Evolutionary conservation across 345 rosid genomes (phyloP).

Genomic region (Eucalyptus curtisii): DNA sequence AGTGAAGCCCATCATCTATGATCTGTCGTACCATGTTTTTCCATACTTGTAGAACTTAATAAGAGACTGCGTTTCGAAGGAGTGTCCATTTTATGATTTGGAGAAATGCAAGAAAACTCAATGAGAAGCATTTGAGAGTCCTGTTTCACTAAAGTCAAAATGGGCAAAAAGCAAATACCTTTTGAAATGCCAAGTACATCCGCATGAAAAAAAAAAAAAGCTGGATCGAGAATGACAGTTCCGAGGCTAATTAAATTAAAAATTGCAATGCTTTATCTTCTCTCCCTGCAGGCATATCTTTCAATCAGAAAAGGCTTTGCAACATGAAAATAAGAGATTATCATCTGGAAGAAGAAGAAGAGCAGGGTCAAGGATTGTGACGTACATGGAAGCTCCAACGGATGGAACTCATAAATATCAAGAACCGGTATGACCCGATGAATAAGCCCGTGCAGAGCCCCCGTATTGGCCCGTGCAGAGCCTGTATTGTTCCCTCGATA

Average conservation of each 20-base stretch:
- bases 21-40: background rate
- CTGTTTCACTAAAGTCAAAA: background rate
- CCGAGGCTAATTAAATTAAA: background rate
- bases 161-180: background rate
- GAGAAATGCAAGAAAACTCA: background rate
- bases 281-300: background rate
- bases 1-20: background rate
- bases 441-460: conserved; percentile 17
- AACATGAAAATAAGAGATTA: background rate
- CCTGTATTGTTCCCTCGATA: conserved; percentile 14
- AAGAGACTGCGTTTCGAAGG: background rate
- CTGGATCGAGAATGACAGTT: background rate
- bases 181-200: background rate
- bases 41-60: background rate
- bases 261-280: background rate
- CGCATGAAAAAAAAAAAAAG: background rate
- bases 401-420: conserved; percentile 26
- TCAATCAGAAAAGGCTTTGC: background rate
- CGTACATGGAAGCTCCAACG: conserved; percentile 38
- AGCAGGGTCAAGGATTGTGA: background rate
- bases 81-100: background rate
- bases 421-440: conserved; percentile 36
- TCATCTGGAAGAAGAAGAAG: background rate
- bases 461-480: conserved; percentile 16
- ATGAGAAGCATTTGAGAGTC: background rate